Base-by-base conservation (phyloP, 2,329 filamentous ascomycete species). In the Phialophora expanda region DNA sequence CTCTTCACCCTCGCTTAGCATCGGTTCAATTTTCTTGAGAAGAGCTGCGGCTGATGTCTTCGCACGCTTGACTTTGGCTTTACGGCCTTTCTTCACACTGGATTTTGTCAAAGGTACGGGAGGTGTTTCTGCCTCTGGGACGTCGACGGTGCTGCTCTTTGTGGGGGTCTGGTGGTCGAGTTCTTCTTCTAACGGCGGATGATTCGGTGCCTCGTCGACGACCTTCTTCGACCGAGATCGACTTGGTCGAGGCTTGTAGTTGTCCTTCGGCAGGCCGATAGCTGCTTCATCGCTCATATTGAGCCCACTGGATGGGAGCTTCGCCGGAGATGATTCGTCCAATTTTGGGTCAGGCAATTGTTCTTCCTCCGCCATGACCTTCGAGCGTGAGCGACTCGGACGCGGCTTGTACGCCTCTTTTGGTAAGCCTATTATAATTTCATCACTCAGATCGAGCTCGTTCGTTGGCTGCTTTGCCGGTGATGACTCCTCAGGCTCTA, bases 381-480 rank as follows among this genome's bases (percentile, higher is more conserved):
- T 72, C 3, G 69, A 69, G 14, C 69, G 58, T 28, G 68, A 70
- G 22, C 67, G 70, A 57, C 71, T 73, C 17, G 70, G 72, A n/a
- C 72, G 69, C 8, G 72, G 72, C 56, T 71, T 70, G 59, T 73
- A 73, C 14, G 62, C 48, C 50, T 73, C 72, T 38, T 69, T 70
- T 24, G 72, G 71, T 11, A 72, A 46, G 7, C 70, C 72, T 59
- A 73, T 72, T 22, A 72, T 38, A 17, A 53, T 59, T 64, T 72
- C 70, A 30, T 72, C 68, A 50, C 68, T 65, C 14, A 71, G 63
- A 48, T 68, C 51, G 38, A 72, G 48, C 30, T 72, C 72, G 58
- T 67, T 70, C n/a, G 56, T 65, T 7, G 67, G 62, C 24, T 66
- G 58, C 50, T 71, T 70, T 7, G 57, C 44, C 6, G 56, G 59